Conservation (phyloP, 75 land plant genomes). For the Pinus taeda region DNA sequence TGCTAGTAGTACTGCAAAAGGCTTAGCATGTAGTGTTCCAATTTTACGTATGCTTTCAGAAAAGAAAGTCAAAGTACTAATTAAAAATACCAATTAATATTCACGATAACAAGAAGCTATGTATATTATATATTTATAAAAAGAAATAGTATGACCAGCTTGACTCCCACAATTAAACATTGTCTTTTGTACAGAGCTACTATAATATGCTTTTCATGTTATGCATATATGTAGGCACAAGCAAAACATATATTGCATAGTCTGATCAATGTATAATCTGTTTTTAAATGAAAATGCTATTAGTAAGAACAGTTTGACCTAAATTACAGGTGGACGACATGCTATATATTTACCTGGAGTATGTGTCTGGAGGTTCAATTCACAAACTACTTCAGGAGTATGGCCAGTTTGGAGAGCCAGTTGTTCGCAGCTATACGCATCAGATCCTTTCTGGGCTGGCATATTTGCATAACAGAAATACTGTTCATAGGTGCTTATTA, state of each 20-base stretch:
- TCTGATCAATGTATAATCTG: background rate
- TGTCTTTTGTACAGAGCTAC: too few relatives aligned
- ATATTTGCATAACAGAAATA: constrained; percentile 77
- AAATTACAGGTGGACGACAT: constrained; percentile 53
- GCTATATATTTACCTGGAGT: constrained; percentile 88
- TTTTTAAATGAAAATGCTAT: background rate
- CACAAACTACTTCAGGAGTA: constrained; percentile 88
- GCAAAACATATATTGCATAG: background rate
- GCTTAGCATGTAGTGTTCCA: too few relatives aligned
- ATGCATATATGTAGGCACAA: background rate
- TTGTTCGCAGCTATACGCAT: constrained; percentile 73
- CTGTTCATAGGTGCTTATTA: constrained; percentile 81
- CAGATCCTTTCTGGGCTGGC: constrained; percentile 90
- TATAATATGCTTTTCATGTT: background rate
- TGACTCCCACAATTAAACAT: background rate
- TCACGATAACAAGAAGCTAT: too few relatives aligned
- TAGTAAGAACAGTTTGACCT: background rate
- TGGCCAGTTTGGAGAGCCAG: constrained; percentile 86
- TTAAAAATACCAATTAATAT: too few relatives aligned
- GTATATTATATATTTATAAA: too few relatives aligned
- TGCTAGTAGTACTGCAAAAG: too few relatives aligned
- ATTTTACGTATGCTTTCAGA: too few relatives aligned
- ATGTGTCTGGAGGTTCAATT: constrained; percentile 93
- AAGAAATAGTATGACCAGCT: background rate
- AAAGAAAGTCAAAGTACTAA: too few relatives aligned